A percentile compares a stretch with the other conserved stretches of the same genome.
Conservation (phyloP, 2,329 filamentous ascomycete species). For the Venturia effusa region DNA sequence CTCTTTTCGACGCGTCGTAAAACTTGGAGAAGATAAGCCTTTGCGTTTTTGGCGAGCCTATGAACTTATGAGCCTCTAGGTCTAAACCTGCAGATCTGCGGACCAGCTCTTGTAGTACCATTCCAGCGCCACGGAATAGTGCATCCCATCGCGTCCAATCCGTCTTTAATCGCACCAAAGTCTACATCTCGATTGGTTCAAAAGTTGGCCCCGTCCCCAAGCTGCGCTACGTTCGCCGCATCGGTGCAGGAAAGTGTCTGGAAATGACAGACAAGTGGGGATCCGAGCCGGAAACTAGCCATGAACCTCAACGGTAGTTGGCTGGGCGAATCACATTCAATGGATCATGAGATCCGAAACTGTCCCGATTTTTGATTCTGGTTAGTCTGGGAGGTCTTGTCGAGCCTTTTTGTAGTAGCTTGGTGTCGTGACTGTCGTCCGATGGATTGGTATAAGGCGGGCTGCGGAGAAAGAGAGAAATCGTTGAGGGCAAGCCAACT, state of each 20-base stretch:
- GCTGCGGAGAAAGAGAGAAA: too few species aligned
- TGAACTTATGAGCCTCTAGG: background rate
- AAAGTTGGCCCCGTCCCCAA: too few species aligned
- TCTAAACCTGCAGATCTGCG: background rate
- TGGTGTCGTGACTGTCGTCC: too few species aligned
- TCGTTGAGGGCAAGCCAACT: too few species aligned
- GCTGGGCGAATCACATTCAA: background rate
- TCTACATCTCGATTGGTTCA: background rate
- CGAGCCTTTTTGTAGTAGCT: too few species aligned
- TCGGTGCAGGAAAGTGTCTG: background rate
- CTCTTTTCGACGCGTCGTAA: background rate
- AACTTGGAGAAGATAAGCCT: background rate
- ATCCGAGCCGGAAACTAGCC: background rate
- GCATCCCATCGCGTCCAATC: background rate
- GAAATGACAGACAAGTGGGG: background rate
- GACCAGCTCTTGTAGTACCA: too few species aligned
- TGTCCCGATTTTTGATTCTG: background rate
- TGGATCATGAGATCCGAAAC: background rate
- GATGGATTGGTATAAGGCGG: too few species aligned
- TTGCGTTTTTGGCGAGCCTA: background rate
- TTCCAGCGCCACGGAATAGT: background rate
- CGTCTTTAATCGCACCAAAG: background rate
- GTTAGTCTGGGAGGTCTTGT: too few species aligned
- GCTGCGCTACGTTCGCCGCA: background rate
- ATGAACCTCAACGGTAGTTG: too few species aligned